Percentiles rank a stretch among this genome's conserved stretches.
phyloP scores from a whole-genome alignment of 2,329 filamentous ascomycete genomes.

The Nectriaceae sp. region DNA sequence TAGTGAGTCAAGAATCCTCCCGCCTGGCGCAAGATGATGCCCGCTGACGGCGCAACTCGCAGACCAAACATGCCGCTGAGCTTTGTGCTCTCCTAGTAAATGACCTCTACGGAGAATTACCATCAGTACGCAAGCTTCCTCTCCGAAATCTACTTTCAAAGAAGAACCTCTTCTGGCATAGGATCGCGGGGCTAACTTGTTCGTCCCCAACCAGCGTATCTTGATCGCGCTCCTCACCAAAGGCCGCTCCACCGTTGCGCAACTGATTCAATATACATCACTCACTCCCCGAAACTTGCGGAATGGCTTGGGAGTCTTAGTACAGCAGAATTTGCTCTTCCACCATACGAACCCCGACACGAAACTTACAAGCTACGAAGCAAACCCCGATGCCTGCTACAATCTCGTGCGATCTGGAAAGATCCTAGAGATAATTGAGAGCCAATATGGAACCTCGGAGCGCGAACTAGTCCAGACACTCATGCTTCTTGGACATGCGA shows the following conservation, averaged over 20 bases:
- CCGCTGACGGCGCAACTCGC: slow-evolving; percentile 22
- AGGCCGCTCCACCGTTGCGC: slow-evolving; percentile 72
- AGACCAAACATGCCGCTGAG: slow-evolving; percentile 78
- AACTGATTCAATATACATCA: slow-evolving; percentile 71
- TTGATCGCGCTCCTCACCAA: slow-evolving; percentile 76
- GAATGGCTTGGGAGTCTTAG: slow-evolving; percentile 78
- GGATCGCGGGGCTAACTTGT: slow-evolving; percentile 30
- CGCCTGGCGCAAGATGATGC: slow-evolving; percentile 17
- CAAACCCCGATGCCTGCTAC: slow-evolving; percentile 79
- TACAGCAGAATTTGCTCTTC: slow-evolving; percentile 85
- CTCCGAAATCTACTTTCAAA: slow-evolving; percentile 9
- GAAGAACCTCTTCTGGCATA: slow-evolving; percentile 9
- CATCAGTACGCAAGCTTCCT: slow-evolving; percentile 66
- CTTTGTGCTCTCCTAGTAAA: slow-evolving; percentile 88
- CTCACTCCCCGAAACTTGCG: slow-evolving; percentile 75
- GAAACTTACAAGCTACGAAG: slow-evolving; percentile 75
- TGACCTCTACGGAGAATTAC: slow-evolving; percentile 88
- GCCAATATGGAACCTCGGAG: slow-evolving; percentile 73
- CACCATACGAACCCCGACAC: slow-evolving; percentile 67
- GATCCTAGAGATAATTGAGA: slow-evolving; percentile 74
- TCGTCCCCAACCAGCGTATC: slow-evolving; percentile 65
- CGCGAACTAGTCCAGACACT: slow-evolving; percentile 74
- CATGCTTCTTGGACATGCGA: slow-evolving; percentile 75
- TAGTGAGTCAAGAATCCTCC: slow-evolving; percentile 45
- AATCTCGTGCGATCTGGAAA: slow-evolving; percentile 79